A percentile compares a stretch with the other conserved stretches of the same genome.
phyloP scores from a whole-genome alignment of 148 eudicot species.

The Persicaria tinctoria region DNA sequence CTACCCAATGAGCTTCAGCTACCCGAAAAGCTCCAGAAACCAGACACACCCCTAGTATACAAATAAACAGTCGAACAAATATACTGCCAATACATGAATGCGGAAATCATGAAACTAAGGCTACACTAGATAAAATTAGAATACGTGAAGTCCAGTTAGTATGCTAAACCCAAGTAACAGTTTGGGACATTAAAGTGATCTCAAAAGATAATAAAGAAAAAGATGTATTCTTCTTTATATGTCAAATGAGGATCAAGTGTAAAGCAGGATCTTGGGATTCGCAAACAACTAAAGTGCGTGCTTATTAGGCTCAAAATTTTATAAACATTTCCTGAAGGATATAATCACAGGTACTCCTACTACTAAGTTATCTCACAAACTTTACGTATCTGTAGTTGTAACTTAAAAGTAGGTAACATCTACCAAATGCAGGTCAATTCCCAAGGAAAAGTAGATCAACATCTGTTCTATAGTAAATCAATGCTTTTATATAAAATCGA shows the following conservation, averaged over 20 bases:
- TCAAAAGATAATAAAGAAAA: neutral
- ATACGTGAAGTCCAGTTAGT: neutral
- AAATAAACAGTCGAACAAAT: neutral
- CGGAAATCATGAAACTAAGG: neutral
- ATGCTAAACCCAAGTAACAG: neutral
- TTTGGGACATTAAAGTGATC: neutral
- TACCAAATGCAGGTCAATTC: neutral
- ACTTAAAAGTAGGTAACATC: neutral
- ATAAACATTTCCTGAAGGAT: neutral
- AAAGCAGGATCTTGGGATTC: neutral
- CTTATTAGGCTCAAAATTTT: neutral
- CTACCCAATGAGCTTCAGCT: too few species aligned
- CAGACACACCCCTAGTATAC: neutral
- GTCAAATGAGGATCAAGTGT: neutral
- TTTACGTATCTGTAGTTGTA: neutral
- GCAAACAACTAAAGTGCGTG: neutral
- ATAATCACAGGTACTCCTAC: neutral
- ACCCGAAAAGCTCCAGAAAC: too few species aligned
- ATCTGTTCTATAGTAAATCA: neutral
- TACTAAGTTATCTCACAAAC: conserved; percentile 1
- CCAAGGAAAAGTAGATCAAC: neutral
- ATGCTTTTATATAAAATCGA: neutral
- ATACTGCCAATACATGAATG: neutral
- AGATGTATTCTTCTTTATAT: neutral
- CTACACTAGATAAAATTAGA: neutral